Evolutionary conservation across 208 protist species (phyloP).

Genomic region (Crithidia thermophila): DNA sequence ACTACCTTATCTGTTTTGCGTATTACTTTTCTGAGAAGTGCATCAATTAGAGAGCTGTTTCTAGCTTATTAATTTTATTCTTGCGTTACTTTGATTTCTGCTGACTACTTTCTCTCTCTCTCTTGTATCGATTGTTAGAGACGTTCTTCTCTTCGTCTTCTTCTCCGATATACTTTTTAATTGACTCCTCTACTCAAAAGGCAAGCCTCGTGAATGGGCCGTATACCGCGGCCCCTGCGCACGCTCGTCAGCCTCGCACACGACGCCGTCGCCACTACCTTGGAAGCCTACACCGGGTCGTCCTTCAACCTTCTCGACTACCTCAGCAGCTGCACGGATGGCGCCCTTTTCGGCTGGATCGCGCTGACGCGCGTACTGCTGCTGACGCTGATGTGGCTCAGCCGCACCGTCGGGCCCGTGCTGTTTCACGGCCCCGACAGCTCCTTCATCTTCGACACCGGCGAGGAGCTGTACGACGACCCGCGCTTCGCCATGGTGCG

Average conservation of each 20-base stretch:
- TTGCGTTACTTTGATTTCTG: too few species aligned
- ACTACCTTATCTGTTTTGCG: too few species aligned
- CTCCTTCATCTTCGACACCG: constrained; percentile 61
- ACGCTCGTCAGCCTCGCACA: not conserved
- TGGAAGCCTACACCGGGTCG: constrained; percentile 14
- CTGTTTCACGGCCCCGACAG: constrained; percentile 32
- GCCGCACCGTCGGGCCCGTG: constrained; percentile 37
- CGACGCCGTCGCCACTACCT: not conserved
- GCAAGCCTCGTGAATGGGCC: too few species aligned
- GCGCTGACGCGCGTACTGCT: constrained; percentile 42
- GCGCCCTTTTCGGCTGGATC: constrained; percentile 42
- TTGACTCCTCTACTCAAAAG: not conserved
- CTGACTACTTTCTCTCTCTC: too few species aligned
- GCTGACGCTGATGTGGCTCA: constrained; percentile 52
- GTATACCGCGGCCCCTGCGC: not conserved
- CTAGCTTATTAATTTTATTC: too few species aligned
- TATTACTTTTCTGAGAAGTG: too few species aligned
- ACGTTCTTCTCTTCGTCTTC: too few species aligned
- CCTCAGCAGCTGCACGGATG: constrained; percentile 49
- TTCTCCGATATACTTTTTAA: not conserved
- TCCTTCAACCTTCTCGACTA: constrained; percentile 41
- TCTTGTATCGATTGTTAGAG: too few species aligned
- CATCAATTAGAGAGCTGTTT: too few species aligned
- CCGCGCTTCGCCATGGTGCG: constrained; percentile 50
- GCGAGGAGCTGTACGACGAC: constrained; percentile 55